Evolutionary conservation across 1,284 basidiomycete species (phyloP).

Genomic region (Ganoderma lingzhi): DNA sequence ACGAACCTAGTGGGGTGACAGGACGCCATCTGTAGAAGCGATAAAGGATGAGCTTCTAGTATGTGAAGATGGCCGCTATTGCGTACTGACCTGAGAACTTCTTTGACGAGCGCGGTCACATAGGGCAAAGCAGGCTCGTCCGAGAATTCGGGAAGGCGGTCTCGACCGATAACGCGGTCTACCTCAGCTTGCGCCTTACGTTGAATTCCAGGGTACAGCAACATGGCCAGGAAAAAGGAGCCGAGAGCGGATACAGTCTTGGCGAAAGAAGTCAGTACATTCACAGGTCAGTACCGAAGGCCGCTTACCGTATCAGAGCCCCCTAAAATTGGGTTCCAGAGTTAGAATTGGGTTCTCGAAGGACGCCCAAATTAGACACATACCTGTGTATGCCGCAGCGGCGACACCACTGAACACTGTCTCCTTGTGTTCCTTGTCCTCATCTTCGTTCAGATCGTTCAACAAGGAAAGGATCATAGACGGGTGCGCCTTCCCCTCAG

Average conservation of each 20-base stretch:
- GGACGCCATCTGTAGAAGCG: slow-evolving; percentile 33
- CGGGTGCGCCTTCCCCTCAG: slow-evolving; percentile 32
- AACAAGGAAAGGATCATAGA: slow-evolving; percentile 35
- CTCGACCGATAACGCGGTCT: slow-evolving; percentile 47
- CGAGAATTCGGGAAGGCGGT: slow-evolving; percentile 49
- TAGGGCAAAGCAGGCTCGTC: slow-evolving; percentile 50
- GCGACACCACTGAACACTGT: slow-evolving; percentile 34
- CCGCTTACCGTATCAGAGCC: slow-evolving; percentile 36
- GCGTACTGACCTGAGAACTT: slow-evolving; percentile 47
- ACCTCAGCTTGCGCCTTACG: slow-evolving; percentile 50
- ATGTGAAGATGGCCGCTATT: background rate
- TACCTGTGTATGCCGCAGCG: slow-evolving; percentile 36
- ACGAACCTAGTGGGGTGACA: slow-evolving; percentile 36
- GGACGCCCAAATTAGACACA: slow-evolving; percentile 1
- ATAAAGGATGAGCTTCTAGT: slow-evolving; percentile 13
- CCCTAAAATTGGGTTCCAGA: slow-evolving; percentile 19
- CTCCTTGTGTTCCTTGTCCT: slow-evolving; percentile 29
- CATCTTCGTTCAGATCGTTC: slow-evolving; percentile 26
- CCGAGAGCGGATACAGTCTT: slow-evolving; percentile 38
- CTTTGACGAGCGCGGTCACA: slow-evolving; percentile 51
- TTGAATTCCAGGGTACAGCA: slow-evolving; percentile 48
- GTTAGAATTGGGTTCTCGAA: slow-evolving; percentile 1
- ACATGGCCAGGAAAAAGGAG: slow-evolving; percentile 49
- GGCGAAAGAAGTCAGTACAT: slow-evolving; percentile 10
- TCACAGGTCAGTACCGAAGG: slow-evolving; percentile 2